Conservation (phyloP, 2,329 filamentous ascomycete species). For the Venturia asperata region DNA sequence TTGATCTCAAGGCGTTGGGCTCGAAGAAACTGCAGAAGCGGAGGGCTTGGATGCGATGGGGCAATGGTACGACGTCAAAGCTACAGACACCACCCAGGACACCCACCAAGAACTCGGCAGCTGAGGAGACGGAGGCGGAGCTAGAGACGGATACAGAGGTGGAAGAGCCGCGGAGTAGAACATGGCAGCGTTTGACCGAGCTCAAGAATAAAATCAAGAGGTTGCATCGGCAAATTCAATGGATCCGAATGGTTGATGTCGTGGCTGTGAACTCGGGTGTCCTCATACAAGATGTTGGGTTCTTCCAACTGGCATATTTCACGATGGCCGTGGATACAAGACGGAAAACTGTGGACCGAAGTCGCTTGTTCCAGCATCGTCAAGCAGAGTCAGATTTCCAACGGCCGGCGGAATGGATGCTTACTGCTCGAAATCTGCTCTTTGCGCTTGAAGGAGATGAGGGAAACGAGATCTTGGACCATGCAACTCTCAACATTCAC, state of each 20-base stretch:
- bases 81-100: constrained; percentile 21
- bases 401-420: constrained; percentile 87
- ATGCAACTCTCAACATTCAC: constrained; percentile 81
- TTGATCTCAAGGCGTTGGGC: constrained; percentile 64
- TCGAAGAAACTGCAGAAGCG: constrained; percentile 25
- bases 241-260: constrained; percentile 83
- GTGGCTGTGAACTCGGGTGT: constrained; percentile 74
- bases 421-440: constrained; percentile 75
- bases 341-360: constrained; percentile 82
- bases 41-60: constrained; percentile 27
- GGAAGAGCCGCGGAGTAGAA: constrained; percentile 53
- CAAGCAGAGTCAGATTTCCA: constrained; percentile 56
- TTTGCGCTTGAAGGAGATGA: constrained; percentile 82
- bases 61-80: constrained; percentile 27
- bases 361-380: constrained; percentile 78
- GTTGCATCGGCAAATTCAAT: constrained; percentile 78
- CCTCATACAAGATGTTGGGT: constrained; percentile 72
- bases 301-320: constrained; percentile 74
- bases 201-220: constrained; percentile 81
- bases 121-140: constrained; percentile 20
- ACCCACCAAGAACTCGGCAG: neutral
- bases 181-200: constrained; percentile 71
- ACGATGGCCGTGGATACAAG: constrained; percentile 85
- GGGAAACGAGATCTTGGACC: constrained; percentile 80
- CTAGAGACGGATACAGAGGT: constrained; percentile 22